These are phyloP conservation scores for Trichomonascaceae sp. DNA, from an alignment of 1,139 yeast genomes.

Conservation along the genomic window DNA sequence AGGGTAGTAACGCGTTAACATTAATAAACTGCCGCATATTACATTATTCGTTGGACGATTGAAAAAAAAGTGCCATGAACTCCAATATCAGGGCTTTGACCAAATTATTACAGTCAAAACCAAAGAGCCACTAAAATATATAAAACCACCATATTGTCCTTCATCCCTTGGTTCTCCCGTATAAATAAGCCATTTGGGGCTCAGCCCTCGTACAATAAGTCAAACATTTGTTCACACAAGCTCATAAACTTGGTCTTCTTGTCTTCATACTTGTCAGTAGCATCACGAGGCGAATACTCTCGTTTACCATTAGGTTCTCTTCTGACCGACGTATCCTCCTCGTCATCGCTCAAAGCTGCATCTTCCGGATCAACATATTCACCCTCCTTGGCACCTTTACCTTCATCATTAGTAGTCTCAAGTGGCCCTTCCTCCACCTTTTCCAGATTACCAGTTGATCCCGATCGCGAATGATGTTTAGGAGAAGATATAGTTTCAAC, in stretches of 20 bases:
- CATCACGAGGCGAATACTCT: neutral
- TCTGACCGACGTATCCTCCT: conserved; percentile 5
- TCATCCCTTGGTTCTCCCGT: neutral
- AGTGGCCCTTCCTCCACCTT: neutral
- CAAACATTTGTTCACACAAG: conserved; percentile 31
- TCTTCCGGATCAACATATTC: conserved; percentile 27
- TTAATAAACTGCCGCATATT: conserved; percentile 1
- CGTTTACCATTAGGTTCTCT: neutral
- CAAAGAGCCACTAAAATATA: neutral
- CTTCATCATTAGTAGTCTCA: conserved; percentile 8
- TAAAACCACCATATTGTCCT: neutral
- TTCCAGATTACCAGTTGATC: neutral
- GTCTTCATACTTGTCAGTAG: conserved; percentile 2
- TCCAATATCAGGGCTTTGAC: too few species aligned
- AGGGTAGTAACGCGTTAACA: neutral
- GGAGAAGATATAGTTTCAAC: neutral
- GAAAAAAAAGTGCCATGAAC: neutral
- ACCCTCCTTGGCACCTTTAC: conserved; percentile 20
- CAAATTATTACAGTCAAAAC: neutral
- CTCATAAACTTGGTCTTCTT: conserved; percentile 25
- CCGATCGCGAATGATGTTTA: neutral
- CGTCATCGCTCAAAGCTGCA: conserved; percentile 25
- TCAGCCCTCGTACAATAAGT: conserved; percentile 20
- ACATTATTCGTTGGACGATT: neutral
- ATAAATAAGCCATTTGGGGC: neutral